These are phyloP conservation scores for Aspergillus ochraceoroseus DNA, from an alignment of 2,329 filamentous ascomycete species.

Conservation along the genomic window DNA sequence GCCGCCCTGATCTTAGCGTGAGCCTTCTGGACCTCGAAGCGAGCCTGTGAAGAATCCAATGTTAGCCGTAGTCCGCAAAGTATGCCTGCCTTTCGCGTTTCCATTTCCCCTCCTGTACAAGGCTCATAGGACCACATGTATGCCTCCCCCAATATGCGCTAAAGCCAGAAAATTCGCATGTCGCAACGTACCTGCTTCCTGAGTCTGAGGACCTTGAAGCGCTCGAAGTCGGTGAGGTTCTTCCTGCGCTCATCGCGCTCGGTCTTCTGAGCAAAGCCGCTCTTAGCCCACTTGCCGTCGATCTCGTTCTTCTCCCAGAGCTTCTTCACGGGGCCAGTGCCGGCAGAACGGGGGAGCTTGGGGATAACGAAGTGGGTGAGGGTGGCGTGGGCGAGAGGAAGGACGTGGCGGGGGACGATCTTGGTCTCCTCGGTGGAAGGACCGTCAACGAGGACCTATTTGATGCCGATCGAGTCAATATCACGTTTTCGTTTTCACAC, in stretches of 20 bases:
- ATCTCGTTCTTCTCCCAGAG: slow-evolving; percentile 88
- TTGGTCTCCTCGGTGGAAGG: slow-evolving; percentile 75
- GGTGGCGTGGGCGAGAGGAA: slow-evolving; percentile 74
- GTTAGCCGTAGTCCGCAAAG: slow-evolving; percentile 19
- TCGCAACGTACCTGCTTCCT: slow-evolving; percentile 82
- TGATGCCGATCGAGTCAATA: slow-evolving; percentile 22
- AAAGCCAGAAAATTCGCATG: not conserved
- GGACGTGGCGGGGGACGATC: slow-evolving; percentile 78
- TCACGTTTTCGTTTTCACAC: too few relatives aligned
- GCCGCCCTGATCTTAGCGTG: slow-evolving; percentile 86
- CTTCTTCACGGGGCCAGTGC: slow-evolving; percentile 76
- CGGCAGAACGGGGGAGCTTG: slow-evolving; percentile 78
- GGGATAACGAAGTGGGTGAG: slow-evolving; percentile 85
- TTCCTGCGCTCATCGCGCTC: slow-evolving; percentile 79
- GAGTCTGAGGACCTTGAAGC: slow-evolving; percentile 99
- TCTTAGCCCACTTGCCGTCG: slow-evolving; percentile 87
- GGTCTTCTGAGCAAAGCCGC: slow-evolving; percentile 91
- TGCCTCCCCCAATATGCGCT: not conserved
- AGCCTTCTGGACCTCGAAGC: slow-evolving; percentile 96
- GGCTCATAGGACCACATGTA: not conserved
- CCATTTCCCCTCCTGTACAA: too few relatives aligned
- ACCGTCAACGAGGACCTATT: slow-evolving; percentile 90
- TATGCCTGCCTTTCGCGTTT: not conserved
- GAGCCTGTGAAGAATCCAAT: slow-evolving; percentile 49
- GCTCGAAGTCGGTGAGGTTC: slow-evolving; percentile 94